Percentiles rank a stretch among this genome's conserved stretches.
Conservation (phyloP, 1,284 basidiomycete genomes). For the Xerocomus amazonicus region DNA sequence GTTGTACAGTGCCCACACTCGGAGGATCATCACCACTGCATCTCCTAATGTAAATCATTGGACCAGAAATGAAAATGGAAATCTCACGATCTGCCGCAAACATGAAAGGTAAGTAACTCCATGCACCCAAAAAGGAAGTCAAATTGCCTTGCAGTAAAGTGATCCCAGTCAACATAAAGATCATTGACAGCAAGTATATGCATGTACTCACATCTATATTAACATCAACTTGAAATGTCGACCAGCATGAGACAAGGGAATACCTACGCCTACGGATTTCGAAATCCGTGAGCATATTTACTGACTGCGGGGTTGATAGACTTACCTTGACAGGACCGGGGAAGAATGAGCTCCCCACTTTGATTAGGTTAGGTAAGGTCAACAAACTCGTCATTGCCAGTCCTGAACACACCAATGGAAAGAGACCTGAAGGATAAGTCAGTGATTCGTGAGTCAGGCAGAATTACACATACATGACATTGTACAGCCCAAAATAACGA, state of each 20-base stretch:
- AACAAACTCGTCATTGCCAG: too few relatives aligned
- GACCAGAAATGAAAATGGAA: neutral
- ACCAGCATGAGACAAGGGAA: too few relatives aligned
- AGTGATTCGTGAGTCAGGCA: neutral
- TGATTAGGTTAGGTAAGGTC: neutral
- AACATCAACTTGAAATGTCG: too few relatives aligned
- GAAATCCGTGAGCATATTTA: neutral
- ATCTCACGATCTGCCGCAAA: conserved; percentile 7
- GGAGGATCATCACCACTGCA: conserved; percentile 13
- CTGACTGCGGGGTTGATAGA: neutral
- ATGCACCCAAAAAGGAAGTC: neutral
- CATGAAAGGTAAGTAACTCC: neutral
- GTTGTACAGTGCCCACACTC: conserved; percentile 9
- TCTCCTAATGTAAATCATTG: neutral
- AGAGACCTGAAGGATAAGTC: neutral
- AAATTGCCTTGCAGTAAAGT: neutral
- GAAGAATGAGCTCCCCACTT: neutral
- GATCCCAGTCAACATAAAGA: neutral
- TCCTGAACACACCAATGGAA: neutral
- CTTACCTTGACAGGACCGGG: neutral
- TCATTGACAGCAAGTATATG: too few relatives aligned
- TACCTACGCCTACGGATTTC: neutral
- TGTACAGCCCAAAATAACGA: neutral
- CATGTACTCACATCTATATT: conserved; percentile 8
- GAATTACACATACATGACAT: neutral